Base-by-base conservation (phyloP, 371 early-diverging fungal genomes). In the Rhizopus stolonifer region DNA sequence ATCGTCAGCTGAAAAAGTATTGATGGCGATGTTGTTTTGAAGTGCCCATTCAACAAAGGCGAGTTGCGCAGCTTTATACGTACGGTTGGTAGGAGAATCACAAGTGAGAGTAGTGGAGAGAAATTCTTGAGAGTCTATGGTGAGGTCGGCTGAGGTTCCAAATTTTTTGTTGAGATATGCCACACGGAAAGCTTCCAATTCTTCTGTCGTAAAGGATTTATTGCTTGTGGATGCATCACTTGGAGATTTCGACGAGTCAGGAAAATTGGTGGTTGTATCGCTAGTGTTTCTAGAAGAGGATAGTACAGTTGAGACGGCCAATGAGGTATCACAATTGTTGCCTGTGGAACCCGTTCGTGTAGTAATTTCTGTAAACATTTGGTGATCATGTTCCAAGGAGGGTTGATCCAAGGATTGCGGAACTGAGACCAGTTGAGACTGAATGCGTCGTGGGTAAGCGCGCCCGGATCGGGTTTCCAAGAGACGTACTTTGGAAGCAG, bases 401-500 rank as follows among this genome's bases (percentile, higher is more conserved):
- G 56, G 31, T 52, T 52, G 4, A 45, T 18, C 7, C 23, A 61
- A 13, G 52, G 52, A 3, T 48, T n/a, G 7, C 2, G 14, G 8
- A 40, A 47, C 0, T 13, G 22, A 7, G 0, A 33, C 61, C 56
- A 61, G 0, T 24, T 3, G 7, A 60, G 22, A 19, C 32, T 21
- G 15, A 60, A 32, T 14, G 54, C 52, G 32, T 50, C 56, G 18
- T 42, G 43, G 8, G n/a, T 23, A 17, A 51, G 2, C 3, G 57
- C 54, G 1, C 42, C 29, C 2, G 60, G 65, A 31, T 65, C 65
- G 10, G 42, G 53, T n/a, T 26, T 38, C 59, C 67, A 61, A 14
- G 55, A 46, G 9, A 65, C 54, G 48, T 65, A 65, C 4, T 17
- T 24, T 32, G 54, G 55, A 5, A 61, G 49, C 4, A 49, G 48